These are phyloP conservation scores for Meira miltonrushii DNA, from an alignment of 1,284 basidiomycete genomes.

Conservation along the genomic window DNA sequence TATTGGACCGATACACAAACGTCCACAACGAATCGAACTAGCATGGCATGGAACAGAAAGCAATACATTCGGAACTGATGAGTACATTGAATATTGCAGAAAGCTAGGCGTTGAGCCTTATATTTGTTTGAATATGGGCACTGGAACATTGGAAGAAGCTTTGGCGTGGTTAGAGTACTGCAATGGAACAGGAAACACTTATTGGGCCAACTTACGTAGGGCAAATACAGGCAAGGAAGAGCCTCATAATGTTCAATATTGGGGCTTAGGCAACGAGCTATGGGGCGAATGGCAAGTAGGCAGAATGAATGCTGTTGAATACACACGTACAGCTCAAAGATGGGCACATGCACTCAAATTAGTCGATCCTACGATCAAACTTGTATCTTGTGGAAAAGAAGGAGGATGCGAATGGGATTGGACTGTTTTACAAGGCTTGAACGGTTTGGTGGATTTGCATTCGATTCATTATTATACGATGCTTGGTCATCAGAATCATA, in stretches of 20 bases:
- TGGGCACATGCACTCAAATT: constrained; percentile 65
- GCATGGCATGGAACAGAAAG: constrained; percentile 65
- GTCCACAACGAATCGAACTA: constrained; percentile 62
- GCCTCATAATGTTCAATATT: constrained; percentile 59
- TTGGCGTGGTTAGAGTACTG: constrained; percentile 67
- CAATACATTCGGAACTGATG: constrained; percentile 64
- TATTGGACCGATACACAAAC: constrained; percentile 59
- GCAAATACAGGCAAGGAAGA: constrained; percentile 62
- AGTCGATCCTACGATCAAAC: constrained; percentile 61
- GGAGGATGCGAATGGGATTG: constrained; percentile 55
- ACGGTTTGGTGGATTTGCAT: constrained; percentile 53
- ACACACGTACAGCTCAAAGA: constrained; percentile 61
- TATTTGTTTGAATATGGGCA: constrained; percentile 66
- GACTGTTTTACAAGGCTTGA: constrained; percentile 51
- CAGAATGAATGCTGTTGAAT: constrained; percentile 61
- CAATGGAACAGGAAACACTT: constrained; percentile 59
- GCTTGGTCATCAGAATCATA: constrained; percentile 25
- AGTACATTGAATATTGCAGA: constrained; percentile 58
- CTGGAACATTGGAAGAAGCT: constrained; percentile 67
- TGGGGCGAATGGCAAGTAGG: constrained; percentile 67
- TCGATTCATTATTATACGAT: constrained; percentile 52
- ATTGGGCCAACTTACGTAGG: constrained; percentile 62
- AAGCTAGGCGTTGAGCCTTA: constrained; percentile 58
- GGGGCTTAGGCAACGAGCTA: constrained; percentile 56
- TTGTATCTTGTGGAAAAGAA: constrained; percentile 63